Conservation (phyloP, 306 rosid genomes). For the Gillenia trifoliata region DNA sequence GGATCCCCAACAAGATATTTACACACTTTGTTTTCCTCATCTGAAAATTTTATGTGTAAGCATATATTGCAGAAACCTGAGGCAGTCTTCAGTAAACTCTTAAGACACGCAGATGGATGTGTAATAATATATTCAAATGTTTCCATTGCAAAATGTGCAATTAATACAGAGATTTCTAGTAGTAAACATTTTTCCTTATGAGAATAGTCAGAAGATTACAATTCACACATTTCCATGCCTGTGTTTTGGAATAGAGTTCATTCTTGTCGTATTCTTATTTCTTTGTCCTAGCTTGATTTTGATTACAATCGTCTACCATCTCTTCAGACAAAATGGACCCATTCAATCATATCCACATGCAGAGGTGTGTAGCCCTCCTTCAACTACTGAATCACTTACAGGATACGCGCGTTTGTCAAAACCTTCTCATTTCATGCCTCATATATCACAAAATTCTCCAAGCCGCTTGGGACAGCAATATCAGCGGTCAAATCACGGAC, state of each 20-base stretch:
- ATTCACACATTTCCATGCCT: background rate
- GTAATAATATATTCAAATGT: background rate
- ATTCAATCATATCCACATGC: conserved; percentile 56
- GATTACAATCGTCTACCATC: conserved; percentile 1
- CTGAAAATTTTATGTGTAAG: background rate
- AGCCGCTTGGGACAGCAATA: conserved; percentile 92
- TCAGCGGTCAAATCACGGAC: conserved; percentile 64
- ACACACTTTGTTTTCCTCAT: background rate
- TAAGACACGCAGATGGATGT: background rate
- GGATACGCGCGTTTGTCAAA: conserved; percentile 58
- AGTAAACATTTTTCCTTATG: background rate
- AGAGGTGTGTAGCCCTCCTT: conserved; percentile 63
- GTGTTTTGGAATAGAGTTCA: background rate
- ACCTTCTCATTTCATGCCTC: conserved; percentile 72
- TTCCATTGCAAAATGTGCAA: background rate
- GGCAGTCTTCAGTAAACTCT: background rate
- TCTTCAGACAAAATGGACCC: conserved; percentile 65
- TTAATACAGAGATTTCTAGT: background rate
- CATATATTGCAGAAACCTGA: background rate
- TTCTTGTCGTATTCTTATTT: background rate
- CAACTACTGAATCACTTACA: conserved; percentile 48
- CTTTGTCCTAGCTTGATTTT: background rate
- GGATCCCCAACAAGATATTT: background rate
- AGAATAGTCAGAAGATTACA: background rate
- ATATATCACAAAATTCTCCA: conserved; percentile 68